phyloP scores from a whole-genome alignment of 2,329 filamentous ascomycete genomes.

The Colletotrichum salicis region DNA sequence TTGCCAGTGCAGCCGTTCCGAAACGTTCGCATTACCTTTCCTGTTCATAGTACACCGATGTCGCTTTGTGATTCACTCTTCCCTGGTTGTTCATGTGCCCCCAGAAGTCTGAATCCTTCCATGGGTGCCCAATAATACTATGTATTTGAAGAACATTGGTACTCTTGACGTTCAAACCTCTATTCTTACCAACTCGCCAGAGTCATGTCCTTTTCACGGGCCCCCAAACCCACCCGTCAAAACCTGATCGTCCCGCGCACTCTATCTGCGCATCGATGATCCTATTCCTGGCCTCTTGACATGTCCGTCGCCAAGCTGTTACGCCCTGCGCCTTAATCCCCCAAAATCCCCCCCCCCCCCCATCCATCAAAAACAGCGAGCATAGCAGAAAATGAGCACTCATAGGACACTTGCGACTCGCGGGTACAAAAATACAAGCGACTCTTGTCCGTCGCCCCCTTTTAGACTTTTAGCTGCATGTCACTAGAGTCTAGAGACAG shows the following conservation, averaged over 20 bases:
- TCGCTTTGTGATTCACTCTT: neutral
- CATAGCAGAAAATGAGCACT: neutral
- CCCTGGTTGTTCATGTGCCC: neutral
- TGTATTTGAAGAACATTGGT: neutral
- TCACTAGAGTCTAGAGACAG: neutral
- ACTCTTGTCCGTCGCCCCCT: neutral
- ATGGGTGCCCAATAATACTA: neutral
- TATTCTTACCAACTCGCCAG: neutral
- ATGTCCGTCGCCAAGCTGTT: constrained; percentile 10
- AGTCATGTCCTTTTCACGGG: neutral
- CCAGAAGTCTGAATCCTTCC: neutral
- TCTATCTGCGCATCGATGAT: constrained; percentile 26
- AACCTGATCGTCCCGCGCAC: neutral
- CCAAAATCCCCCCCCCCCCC: neutral
- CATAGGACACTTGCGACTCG: neutral
- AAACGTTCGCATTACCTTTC: constrained; percentile 19
- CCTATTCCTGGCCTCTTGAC: constrained; percentile 5
- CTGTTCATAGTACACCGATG: neutral
- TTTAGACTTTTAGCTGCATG: neutral
- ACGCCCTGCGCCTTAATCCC: neutral
- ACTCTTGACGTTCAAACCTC: neutral
- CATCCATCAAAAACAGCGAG: neutral
- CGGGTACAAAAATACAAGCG: neutral
- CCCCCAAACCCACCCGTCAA: neutral
- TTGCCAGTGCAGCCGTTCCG: constrained; percentile 23